Percentiles rank a stretch among this genome's conserved stretches.
Conservation (phyloP, 805 yeast species). For the Ogataea glucozyma region DNA sequence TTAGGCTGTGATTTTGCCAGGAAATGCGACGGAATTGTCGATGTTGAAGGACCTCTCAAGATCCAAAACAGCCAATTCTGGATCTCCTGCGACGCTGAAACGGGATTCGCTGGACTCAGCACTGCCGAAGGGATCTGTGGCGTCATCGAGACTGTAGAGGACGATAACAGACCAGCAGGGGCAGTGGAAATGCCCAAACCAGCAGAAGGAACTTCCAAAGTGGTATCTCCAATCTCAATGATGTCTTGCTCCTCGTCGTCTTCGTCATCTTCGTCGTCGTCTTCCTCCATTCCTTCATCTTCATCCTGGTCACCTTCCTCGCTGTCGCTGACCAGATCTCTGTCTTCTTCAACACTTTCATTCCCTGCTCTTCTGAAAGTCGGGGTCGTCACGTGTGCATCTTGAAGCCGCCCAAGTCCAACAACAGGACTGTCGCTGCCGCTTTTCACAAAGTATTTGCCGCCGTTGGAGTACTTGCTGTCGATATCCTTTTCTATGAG, state of each 20-base stretch:
- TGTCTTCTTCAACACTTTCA: slow-evolving; percentile 13
- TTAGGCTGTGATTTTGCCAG: slow-evolving; percentile 38
- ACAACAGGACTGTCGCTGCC: slow-evolving; percentile 11
- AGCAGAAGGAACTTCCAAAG: slow-evolving; percentile 37
- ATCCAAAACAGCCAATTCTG: slow-evolving; percentile 71
- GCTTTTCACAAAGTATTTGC: slow-evolving; percentile 70
- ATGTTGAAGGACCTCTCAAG: slow-evolving; percentile 60
- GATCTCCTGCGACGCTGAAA: slow-evolving; percentile 29
- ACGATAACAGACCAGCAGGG: slow-evolving; percentile 34
- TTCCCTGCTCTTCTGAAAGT: slow-evolving; percentile 23
- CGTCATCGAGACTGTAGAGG: slow-evolving; percentile 42
- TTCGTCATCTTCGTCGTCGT: slow-evolving; percentile 18
- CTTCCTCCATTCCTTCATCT: slow-evolving; percentile 19
- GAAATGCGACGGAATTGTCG: slow-evolving; percentile 59
- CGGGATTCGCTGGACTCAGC: slow-evolving; percentile 9
- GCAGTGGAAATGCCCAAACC: slow-evolving; percentile 6
- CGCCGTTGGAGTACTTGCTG: slow-evolving; percentile 85
- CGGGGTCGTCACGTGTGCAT: slow-evolving; percentile 24
- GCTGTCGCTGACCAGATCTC: slow-evolving; percentile 33
- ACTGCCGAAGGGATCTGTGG: slow-evolving; percentile 39
- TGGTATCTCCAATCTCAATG: slow-evolving; percentile 26
- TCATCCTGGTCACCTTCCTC: slow-evolving; percentile 27
- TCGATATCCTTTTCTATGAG: slow-evolving; percentile 74
- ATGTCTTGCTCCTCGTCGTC: slow-evolving; percentile 11
- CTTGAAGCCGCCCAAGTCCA: slow-evolving; percentile 6